phyloP scores from a whole-genome alignment of 345 rosid genomes.

The Luvunga scandens region DNA sequence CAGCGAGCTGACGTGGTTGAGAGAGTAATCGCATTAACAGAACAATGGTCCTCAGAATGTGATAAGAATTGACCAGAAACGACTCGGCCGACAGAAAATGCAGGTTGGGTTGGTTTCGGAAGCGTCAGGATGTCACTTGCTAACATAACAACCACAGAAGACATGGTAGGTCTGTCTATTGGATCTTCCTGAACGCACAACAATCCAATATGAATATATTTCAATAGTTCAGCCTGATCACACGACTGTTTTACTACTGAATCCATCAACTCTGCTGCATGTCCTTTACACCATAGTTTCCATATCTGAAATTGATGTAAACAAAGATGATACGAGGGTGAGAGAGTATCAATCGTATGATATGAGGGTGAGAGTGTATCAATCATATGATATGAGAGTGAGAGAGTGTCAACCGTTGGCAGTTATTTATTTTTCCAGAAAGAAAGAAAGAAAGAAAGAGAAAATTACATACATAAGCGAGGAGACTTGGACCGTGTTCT shows the following conservation, averaged over 20 bases:
- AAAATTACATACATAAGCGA: background rate
- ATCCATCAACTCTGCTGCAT: background rate
- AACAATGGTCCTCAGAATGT: background rate
- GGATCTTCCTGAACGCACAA: conserved; percentile 23
- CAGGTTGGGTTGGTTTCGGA: conserved; percentile 20
- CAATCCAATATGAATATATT: conserved; percentile 7
- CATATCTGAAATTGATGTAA: conserved; percentile 3
- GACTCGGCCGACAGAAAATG: conserved; percentile 13
- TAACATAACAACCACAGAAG: background rate
- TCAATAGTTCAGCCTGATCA: background rate
- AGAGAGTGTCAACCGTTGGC: background rate
- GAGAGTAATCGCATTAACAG: conserved; percentile 7
- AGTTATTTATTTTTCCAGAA: background rate
- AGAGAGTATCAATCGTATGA: too few relatives aligned
- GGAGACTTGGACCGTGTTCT: background rate
- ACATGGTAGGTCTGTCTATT: conserved; percentile 5
- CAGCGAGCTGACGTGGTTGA: conserved; percentile 12
- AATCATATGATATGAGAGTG: too few relatives aligned
- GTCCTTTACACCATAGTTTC: conserved; percentile 12
- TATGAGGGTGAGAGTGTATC: too few relatives aligned
- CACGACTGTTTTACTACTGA: background rate
- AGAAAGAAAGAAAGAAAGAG: background rate
- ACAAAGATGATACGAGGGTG: background rate
- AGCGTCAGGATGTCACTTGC: conserved; percentile 8
- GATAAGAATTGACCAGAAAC: background rate